Conservation (phyloP, 305 asterid genomes). For the Ajuga reptans region DNA sequence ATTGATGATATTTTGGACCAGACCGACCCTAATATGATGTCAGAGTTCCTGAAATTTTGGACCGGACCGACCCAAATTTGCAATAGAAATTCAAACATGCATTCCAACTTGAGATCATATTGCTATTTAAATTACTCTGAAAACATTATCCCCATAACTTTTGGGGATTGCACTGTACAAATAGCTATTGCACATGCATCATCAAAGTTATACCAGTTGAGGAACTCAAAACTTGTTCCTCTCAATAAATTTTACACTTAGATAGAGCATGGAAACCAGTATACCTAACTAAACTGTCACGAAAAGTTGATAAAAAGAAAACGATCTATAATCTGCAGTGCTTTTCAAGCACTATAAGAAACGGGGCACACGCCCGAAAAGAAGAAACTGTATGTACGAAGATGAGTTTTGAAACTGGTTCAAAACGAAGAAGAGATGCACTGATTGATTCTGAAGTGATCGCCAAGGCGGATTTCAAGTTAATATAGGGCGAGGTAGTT, state of each 20-base stretch:
- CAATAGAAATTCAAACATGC: background rate
- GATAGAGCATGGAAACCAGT: no score
- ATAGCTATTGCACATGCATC: background rate
- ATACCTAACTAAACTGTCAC: background rate
- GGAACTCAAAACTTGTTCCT: no score
- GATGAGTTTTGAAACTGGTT: background rate
- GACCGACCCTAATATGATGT: no score
- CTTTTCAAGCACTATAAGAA: background rate
- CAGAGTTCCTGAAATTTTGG: no score
- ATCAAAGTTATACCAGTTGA: no score
- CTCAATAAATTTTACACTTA: no score
- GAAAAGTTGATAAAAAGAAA: background rate
- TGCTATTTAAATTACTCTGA: background rate
- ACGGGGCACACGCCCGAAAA: no score
- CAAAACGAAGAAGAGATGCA: background rate
- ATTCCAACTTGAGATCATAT: background rate
- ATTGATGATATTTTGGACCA: no score
- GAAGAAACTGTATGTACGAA: background rate
- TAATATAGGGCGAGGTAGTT: conserved; percentile 15
- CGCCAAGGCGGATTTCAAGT: conserved; percentile 21
- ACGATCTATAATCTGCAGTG: background rate
- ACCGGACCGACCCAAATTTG: no score
- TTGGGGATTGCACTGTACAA: background rate
- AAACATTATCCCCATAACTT: background rate
- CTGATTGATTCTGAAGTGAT: background rate